These are phyloP conservation scores for Aspergillus calidoustus DNA, from an alignment of 2,329 filamentous ascomycete species.

Conservation along the genomic window DNA sequence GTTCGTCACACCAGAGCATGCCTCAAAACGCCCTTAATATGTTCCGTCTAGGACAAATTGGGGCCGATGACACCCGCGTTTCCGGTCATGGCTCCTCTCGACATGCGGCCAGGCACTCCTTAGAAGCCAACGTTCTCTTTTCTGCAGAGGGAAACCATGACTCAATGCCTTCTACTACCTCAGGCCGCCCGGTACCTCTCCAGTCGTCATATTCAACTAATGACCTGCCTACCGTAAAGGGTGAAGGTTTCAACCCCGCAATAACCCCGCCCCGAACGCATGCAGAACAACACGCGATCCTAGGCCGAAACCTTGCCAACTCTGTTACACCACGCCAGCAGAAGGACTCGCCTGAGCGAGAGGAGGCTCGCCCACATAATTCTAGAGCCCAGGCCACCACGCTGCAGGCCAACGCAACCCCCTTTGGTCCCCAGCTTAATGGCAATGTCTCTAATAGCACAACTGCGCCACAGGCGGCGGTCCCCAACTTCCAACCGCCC, in stretches of 20 bases:
- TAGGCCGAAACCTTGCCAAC: conserved; percentile 76
- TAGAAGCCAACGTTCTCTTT: conserved; percentile 47
- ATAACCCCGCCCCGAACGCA: conserved; percentile 61
- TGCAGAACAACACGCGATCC: conserved; percentile 73
- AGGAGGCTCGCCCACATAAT: conserved; percentile 50
- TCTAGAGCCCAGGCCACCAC: conserved; percentile 70
- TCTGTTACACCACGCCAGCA: conserved; percentile 67
- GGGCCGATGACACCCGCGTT: conserved; percentile 34
- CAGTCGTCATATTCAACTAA: conserved; percentile 89
- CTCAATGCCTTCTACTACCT: conserved; percentile 28
- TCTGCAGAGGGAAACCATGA: conserved; percentile 37
- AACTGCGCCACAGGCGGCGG: conserved; percentile 34
- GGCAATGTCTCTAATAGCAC: conserved; percentile 35
- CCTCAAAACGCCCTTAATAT: conserved; percentile 57
- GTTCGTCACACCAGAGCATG: conserved; percentile 65
- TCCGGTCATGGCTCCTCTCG: conserved; percentile 35
- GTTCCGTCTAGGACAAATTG: conserved; percentile 45
- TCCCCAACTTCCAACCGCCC: conserved; percentile 42
- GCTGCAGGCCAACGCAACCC: conserved; percentile 77
- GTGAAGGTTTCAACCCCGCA: conserved; percentile 55
- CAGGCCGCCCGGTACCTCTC: conserved; percentile 54
- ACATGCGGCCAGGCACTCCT: conserved; percentile 50
- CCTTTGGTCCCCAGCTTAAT: conserved; percentile 71
- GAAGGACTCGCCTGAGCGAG: conserved; percentile 46
- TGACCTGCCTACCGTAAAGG: conserved; percentile 86